Percentiles rank a stretch among this genome's conserved stretches.
phyloP scores from a whole-genome alignment of 495 filamentous ascomycete species.

The Talaromyces ruber region DNA sequence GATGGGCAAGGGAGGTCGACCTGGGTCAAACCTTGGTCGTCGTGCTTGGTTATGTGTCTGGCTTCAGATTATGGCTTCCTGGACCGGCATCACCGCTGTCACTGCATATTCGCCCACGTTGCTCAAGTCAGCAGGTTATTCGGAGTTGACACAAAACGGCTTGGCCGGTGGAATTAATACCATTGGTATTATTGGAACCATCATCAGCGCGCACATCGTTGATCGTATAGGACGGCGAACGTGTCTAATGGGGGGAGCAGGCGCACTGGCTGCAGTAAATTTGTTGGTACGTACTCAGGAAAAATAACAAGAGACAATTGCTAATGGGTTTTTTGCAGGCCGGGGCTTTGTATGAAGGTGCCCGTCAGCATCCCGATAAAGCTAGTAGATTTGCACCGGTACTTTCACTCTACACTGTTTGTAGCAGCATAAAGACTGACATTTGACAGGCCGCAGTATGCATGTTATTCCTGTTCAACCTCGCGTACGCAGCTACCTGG shows the following conservation, averaged over 20 bases:
- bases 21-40: constrained; percentile 25
- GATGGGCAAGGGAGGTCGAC: constrained; percentile 20
- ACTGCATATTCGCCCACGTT: constrained; percentile 35
- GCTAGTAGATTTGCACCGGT: constrained; percentile 33
- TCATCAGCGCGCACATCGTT: constrained; percentile 46
- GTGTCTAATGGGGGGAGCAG: constrained; percentile 33
- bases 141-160: constrained; percentile 34
- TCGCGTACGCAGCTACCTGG: constrained; percentile 47
- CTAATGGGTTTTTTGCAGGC: constrained; percentile 13
- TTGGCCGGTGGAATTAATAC: constrained; percentile 46
- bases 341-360: constrained; percentile 31
- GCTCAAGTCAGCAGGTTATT: constrained; percentile 27
- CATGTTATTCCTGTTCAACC: constrained; percentile 46
- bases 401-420: constrained; percentile 17
- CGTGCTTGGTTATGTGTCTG: constrained; percentile 42
- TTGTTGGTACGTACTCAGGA: constrained; percentile 16
- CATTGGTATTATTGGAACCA: constrained; percentile 42
- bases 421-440: neutral
- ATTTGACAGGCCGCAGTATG: neutral
- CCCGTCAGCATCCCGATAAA: constrained; percentile 19
- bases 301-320: neutral
- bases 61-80: constrained; percentile 47
- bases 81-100: constrained; percentile 39
- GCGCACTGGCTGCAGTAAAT: constrained; percentile 23
- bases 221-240: constrained; percentile 39